These are phyloP conservation scores for Populus nigra DNA, from an alignment of 345 rosid species.

Conservation along the genomic window DNA sequence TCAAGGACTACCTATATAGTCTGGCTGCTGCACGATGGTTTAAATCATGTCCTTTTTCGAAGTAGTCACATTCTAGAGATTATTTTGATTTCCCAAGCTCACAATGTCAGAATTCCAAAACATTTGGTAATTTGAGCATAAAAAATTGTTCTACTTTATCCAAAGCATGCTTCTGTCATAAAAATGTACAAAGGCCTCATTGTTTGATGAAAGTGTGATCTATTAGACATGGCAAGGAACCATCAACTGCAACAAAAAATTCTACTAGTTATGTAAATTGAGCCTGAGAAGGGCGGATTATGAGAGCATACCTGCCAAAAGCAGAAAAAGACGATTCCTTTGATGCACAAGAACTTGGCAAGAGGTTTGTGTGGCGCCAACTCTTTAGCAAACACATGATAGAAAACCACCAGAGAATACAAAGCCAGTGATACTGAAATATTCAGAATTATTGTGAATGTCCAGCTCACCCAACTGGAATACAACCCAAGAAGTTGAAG, in stretches of 20 bases:
- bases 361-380: constrained; percentile 90
- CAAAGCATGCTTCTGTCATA: no score
- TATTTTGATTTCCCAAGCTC: no score
- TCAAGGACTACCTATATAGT: no score
- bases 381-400: constrained; percentile 93
- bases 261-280: not conserved
- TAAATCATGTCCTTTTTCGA: not conserved
- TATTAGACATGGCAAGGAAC: not conserved
- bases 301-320: constrained; percentile 82
- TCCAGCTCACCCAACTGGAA: constrained; percentile 96
- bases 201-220: no score
- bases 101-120: no score
- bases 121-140: no score
- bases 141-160: no score
- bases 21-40: not conserved
- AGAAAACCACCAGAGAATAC: constrained; percentile 79
- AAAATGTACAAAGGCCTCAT: no score
- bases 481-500: constrained; percentile 63
- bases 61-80: no score
- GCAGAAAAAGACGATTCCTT: constrained; percentile 96
- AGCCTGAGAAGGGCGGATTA: not conserved
- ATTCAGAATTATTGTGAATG: constrained; percentile 79
- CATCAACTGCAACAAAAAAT: no score
- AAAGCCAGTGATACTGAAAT: constrained; percentile 83
- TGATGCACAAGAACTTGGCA: constrained; percentile 94